Evolutionary conservation across 805 yeast genomes (phyloP), one percentile per base, ranked within the genome.

Genomic region (Kodamaea restingae): DNA sequence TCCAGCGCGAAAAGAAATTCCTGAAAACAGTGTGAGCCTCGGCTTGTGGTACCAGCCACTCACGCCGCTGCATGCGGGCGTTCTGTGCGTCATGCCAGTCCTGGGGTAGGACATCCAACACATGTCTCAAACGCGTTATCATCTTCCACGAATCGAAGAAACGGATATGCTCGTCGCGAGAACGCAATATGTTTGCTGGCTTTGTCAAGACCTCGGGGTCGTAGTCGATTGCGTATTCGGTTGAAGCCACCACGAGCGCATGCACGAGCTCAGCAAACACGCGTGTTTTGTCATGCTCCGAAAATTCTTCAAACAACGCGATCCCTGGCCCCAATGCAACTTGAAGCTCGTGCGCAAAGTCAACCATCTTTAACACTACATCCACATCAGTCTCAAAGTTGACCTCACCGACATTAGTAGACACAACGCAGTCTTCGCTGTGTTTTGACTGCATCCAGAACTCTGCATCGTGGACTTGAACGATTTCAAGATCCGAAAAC

Each of bases 161-260:
- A 46, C 98, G 68, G 2, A 88, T 78, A 60, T 90, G 97, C 17
- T 80, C 75, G 14, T 72, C 70, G 2, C 81, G 74, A 2, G 88
- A 74, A 38, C 96, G 70, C 35, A 87, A 75, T 21, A 88, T 78
- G 50, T 84, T 81, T 0, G 96, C 83, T 0, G 97, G 96, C 37
- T 88, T 82, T 1, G 97, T 90, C 38, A 91, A 73, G 14, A 88
- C 96, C 4, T 86, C 79, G 0, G 98, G 95, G 51, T 93, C 98
- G 45, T 85, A 85, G 36, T 80, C 79, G 31, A 88, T 75, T 21
- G 73, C 71, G 36, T 57, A 54, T 1, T 55, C 52, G 7, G 50
- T 50, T 7, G 74, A 66, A 2, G 71, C 75, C 9, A 50, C 50
- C 3, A 75, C 56, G 14, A 74, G 49, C 8, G 54, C 48, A 47